These are phyloP conservation scores for Beauveria caledonica DNA, from an alignment of 2,329 filamentous ascomycete species.

Conservation along the genomic window DNA sequence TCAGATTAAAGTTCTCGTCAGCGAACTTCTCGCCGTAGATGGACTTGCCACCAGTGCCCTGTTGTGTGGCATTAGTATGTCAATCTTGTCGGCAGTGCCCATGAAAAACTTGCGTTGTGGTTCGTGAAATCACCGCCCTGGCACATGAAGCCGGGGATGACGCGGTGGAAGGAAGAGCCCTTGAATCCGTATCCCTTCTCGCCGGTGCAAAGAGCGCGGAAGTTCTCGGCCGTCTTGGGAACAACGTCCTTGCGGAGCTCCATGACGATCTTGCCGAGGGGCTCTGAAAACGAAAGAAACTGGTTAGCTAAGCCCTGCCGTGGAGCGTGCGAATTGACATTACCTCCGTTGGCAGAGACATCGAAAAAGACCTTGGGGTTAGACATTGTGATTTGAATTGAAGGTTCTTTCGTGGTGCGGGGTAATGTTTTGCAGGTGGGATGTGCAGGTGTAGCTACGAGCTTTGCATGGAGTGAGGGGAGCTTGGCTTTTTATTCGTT, in stretches of 20 bases:
- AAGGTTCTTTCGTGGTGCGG: background rate
- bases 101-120: slow-evolving; percentile 5
- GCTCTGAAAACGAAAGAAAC: background rate
- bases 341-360: slow-evolving; percentile 13
- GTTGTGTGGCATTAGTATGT: background rate
- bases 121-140: slow-evolving; percentile 13
- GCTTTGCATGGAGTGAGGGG: background rate
- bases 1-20: slow-evolving; percentile 17
- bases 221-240: slow-evolving; percentile 13
- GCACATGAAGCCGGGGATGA: slow-evolving; percentile 13
- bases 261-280: slow-evolving; percentile 11
- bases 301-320: background rate
- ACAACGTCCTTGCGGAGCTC: slow-evolving; percentile 9
- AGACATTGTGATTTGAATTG: slow-evolving; percentile 3
- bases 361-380: slow-evolving; percentile 15
- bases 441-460: background rate
- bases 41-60: slow-evolving; percentile 18
- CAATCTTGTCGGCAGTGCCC: background rate
- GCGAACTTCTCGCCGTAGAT: slow-evolving; percentile 17
- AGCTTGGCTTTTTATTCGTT: slow-evolving; percentile 2
- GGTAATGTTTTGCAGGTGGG: background rate
- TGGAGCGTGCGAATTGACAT: background rate
- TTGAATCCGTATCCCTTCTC: slow-evolving; percentile 12
- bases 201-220: slow-evolving; percentile 13
- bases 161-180: slow-evolving; percentile 11